These are phyloP conservation scores for Cryphonectria naterciae DNA, from an alignment of 2,329 filamentous ascomycete species.

Conservation along the genomic window DNA sequence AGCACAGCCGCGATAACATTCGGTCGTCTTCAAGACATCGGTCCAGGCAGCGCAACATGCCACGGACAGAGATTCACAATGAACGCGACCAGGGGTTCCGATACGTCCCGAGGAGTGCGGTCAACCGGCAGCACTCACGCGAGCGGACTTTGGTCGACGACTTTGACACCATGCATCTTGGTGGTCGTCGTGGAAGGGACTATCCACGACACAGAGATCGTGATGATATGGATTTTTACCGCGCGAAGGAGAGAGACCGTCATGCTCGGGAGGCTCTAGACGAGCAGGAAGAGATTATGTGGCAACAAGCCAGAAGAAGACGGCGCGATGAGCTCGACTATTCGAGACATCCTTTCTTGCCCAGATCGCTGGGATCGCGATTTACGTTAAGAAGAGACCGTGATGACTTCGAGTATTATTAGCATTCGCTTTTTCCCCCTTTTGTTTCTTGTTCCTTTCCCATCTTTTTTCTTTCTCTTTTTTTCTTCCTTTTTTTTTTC, in stretches of 20 bases:
- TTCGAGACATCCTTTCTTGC: background rate
- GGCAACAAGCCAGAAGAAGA: constrained; percentile 2
- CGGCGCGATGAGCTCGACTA: background rate
- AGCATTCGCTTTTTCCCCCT: background rate
- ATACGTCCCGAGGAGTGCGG: constrained; percentile 23
- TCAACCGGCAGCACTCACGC: constrained; percentile 16
- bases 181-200: background rate
- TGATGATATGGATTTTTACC: background rate
- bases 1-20: constrained; percentile 3
- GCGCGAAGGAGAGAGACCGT: constrained; percentile 9
- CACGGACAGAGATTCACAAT: constrained; percentile 5
- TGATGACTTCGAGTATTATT: too few relatives aligned
- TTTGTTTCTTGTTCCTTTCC: background rate
- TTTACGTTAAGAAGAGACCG: background rate
- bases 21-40: background rate
- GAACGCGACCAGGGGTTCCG: constrained; percentile 3
- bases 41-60: background rate
- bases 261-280: constrained; percentile 9
- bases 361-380: background rate
- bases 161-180: constrained; percentile 1
- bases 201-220: background rate
- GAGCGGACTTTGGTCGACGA: constrained; percentile 6
- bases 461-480: background rate
- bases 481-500: background rate
- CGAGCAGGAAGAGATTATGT: constrained; percentile 21